Base-by-base conservation (phyloP, 345 rosid genomes). In the Turritis glabra region DNA sequence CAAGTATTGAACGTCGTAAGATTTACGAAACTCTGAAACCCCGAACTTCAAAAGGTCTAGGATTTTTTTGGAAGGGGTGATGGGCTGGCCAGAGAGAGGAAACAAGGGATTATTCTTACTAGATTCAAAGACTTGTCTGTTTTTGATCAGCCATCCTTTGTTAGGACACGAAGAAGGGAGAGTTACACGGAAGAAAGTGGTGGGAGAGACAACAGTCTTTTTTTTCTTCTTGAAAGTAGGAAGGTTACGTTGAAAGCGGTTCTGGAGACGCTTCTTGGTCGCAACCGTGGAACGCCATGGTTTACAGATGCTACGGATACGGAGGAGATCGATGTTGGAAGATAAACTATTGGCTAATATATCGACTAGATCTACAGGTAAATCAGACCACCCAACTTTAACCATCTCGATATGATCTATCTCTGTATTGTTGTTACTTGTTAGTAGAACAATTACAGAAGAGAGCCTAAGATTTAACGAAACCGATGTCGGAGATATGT, bases 291-390 rank as follows among this genome's bases (percentile, higher is more conserved):
- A 64, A 18, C 69, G 55, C 69, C 69, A 64, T 0, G 41, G 29
- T 29, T 64, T 46, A 46, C 69, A 64, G 13, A 64, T 46, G 55
- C 69, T 21, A 64, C 55, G 19, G 13, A 64, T 12, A 29, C 41
- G 55, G 18, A 32, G 0, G 4, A 10, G 27, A 1, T 29, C 55
- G 5, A 46, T 29, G 41, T 46, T 46, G 12, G 26, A 18, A 3
- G 69, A 27, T 12, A 30, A 29, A 64, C 13, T 17, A 8, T 29
- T 12, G 12, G 19, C 7, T 11, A 64, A 1, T 4, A 29, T 18
- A 46, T 32, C 18, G 6, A 29, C 13, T 27, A 64, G 43, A 7
- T 64, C 56, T 64, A 47, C 43, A 29, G 27, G 53, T 26, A 63
- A 63, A 63, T 63, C 25, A 60, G 50, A n/a, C 67, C 67, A 63